Percentiles rank a stretch among this genome's conserved stretches.
phyloP scores from a whole-genome alignment of 768 basidiomycete species.

The Auricularia sp. region DNA sequence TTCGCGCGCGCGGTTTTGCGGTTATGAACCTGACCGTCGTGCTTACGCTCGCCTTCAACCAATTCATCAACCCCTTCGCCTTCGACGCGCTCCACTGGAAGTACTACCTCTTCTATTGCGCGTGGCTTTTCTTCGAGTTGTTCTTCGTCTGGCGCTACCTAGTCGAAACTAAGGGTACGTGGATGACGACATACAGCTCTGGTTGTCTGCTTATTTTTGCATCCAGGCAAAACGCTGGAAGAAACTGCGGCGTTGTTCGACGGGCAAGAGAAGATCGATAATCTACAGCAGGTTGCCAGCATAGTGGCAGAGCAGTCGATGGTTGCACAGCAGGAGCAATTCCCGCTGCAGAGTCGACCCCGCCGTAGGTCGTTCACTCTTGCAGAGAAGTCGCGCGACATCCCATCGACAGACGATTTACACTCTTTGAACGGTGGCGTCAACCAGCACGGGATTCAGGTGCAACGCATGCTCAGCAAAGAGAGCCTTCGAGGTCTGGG shows the following conservation, averaged over 20 bases:
- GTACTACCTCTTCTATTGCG: constrained; percentile 50
- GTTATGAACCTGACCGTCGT: constrained; percentile 33
- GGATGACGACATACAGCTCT: background rate
- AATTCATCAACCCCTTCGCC: constrained; percentile 72
- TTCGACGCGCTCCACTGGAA: constrained; percentile 37
- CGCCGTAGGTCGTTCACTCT: constrained; percentile 2
- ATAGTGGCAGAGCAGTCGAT: constrained; percentile 31
- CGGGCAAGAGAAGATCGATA: constrained; percentile 36
- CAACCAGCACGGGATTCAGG: background rate
- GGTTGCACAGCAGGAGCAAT: constrained; percentile 1
- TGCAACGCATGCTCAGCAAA: background rate
- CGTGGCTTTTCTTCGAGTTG: constrained; percentile 54
- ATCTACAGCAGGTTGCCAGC: constrained; percentile 36
- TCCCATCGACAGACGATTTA: constrained; percentile 1
- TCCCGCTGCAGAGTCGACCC: background rate
- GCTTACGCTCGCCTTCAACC: constrained; percentile 62
- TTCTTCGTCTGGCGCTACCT: constrained; percentile 44
- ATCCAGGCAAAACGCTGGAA: constrained; percentile 50
- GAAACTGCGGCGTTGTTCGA: constrained; percentile 68
- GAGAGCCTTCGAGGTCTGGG: background rate
- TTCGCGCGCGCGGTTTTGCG: constrained; percentile 73
- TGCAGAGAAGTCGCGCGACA: background rate
- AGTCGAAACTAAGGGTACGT: constrained; percentile 52
- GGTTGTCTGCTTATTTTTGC: background rate
- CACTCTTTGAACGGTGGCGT: background rate